Percentiles rank a stretch among this genome's conserved stretches.
Conservation (phyloP, 192 early-diverging fungal genomes). For the Backusella psychrophila region DNA sequence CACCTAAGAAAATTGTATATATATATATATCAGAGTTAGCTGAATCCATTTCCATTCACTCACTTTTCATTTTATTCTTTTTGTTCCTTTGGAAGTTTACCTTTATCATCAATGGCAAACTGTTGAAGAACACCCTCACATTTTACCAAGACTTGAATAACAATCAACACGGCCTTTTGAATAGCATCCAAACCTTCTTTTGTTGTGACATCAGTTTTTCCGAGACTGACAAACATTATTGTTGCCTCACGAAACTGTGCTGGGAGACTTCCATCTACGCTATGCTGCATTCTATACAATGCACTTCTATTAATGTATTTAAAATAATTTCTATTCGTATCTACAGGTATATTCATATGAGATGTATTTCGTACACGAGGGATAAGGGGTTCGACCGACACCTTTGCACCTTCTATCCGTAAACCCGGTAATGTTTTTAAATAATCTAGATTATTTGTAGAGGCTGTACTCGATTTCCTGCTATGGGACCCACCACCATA, state of each 20-base stretch:
- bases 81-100: background rate
- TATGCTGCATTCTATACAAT: conserved; percentile 37
- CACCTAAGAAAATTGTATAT: conserved; percentile 17
- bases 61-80: background rate
- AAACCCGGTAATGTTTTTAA: conserved; percentile 5
- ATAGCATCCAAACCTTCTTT: conserved; percentile 34
- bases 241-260: conserved; percentile 51
- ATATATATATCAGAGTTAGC: background rate
- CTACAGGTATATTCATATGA: conserved; percentile 7
- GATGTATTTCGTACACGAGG: conserved; percentile 26
- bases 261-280: conserved; percentile 38
- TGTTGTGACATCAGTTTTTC: conserved; percentile 37
- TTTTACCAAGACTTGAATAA: conserved; percentile 29
- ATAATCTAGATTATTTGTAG: conserved; percentile 7
- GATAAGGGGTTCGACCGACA: conserved; percentile 27
- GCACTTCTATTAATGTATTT: conserved; percentile 51
- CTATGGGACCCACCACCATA: background rate
- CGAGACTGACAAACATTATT: conserved; percentile 50
- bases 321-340: conserved; percentile 37
- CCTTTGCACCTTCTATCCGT: background rate
- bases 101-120: conserved; percentile 55
- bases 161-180: conserved; percentile 33
- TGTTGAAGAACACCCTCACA: conserved; percentile 55
- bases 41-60: background rate
- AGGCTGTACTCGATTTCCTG: background rate